These are phyloP conservation scores for Alloascoidea africana DNA, from an alignment of 805 yeast species.

Conservation along the genomic window DNA sequence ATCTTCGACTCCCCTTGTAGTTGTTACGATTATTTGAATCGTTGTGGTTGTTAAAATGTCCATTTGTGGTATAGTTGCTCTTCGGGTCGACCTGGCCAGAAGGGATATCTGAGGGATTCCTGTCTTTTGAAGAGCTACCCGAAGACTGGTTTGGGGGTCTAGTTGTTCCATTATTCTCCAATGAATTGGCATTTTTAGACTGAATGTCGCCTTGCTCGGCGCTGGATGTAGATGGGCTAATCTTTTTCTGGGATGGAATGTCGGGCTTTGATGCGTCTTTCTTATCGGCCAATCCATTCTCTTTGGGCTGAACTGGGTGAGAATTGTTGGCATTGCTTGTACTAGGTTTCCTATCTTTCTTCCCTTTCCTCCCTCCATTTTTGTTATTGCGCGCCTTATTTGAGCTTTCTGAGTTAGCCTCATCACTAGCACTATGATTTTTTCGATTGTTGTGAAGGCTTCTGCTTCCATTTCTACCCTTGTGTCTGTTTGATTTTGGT, in stretches of 20 bases:
- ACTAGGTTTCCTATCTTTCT: neutral
- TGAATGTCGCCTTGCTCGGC: too few species aligned
- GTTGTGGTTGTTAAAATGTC: constrained; percentile 1
- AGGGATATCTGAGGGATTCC: too few species aligned
- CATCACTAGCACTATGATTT: constrained; percentile 2
- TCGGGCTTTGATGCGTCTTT: too few species aligned
- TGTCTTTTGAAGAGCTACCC: neutral
- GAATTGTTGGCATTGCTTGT: neutral
- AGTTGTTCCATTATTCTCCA: too few species aligned
- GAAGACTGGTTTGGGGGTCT: neutral
- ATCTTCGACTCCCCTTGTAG: constrained; percentile 5
- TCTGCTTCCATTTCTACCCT: constrained; percentile 10
- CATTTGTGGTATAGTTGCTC: neutral
- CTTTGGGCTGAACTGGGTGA: neutral
- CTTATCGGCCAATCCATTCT: neutral
- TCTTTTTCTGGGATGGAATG: neutral
- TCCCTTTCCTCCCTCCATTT: neutral
- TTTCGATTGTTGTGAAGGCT: constrained; percentile 5
- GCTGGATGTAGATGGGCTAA: neutral
- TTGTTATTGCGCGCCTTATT: neutral
- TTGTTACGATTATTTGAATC: constrained; percentile 3
- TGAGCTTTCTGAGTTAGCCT: neutral
- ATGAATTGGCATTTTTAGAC: too few species aligned
- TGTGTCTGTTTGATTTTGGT: constrained; percentile 13
- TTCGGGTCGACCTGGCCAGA: too few species aligned